These are phyloP conservation scores for Coemansia sp. DNA, from an alignment of 192 early-diverging fungal species.

Conservation along the genomic window DNA sequence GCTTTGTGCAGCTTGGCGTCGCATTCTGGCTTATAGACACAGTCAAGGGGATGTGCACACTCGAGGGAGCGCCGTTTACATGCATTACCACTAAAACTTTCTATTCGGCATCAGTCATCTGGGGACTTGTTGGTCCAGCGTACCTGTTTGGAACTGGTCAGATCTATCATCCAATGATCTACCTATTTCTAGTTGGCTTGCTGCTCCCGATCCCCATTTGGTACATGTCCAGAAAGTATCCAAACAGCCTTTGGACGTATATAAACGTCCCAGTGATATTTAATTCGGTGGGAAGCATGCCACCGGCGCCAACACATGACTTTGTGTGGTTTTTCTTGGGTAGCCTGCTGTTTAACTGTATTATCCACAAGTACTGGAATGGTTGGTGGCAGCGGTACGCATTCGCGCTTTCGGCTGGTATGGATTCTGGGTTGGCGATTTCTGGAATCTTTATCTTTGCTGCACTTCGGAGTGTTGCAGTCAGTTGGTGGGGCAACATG, in stretches of 20 bases:
- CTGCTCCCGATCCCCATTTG: conserved; percentile 73
- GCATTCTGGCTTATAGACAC: conserved; percentile 67
- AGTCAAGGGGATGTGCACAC: conserved; percentile 61
- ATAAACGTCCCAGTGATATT: conserved; percentile 74
- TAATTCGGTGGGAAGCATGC: conserved; percentile 61
- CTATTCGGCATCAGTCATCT: conserved; percentile 75
- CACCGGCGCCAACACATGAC: conserved; percentile 60
- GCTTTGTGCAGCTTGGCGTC: conserved; percentile 69
- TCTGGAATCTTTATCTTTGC: conserved; percentile 31
- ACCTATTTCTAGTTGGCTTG: conserved; percentile 63
- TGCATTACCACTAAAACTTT: conserved; percentile 64
- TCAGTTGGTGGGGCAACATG: background rate
- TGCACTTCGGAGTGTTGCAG: background rate
- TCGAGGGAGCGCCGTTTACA: conserved; percentile 63
- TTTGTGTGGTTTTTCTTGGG: too few species aligned
- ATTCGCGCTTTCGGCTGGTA: conserved; percentile 54
- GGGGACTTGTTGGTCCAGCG: conserved; percentile 75
- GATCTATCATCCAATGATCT: conserved; percentile 58
- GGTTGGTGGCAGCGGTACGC: conserved; percentile 68
- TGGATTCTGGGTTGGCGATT: conserved; percentile 54
- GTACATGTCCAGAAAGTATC: conserved; percentile 57
- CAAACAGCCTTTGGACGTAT: conserved; percentile 59
- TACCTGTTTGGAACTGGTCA: conserved; percentile 63
- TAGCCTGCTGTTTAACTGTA: conserved; percentile 61
- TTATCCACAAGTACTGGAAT: conserved; percentile 62